Conservation (phyloP, 495 filamentous ascomycete species). For the Daldinia decipiens region DNA sequence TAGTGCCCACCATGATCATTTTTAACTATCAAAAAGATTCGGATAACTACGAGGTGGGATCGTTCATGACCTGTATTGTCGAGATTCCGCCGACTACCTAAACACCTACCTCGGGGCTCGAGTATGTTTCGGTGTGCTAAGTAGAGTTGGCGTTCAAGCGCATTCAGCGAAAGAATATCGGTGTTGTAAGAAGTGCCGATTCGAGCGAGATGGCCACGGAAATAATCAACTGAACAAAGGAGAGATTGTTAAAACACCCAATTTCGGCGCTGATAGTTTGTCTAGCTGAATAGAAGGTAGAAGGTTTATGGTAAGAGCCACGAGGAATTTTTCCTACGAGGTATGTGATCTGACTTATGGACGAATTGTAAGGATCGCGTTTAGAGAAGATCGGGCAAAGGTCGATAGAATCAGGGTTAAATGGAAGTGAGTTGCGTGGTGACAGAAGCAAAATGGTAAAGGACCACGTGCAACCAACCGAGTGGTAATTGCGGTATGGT, state of each 20-base stretch:
- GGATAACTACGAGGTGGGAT: conserved; percentile 23
- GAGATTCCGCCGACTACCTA: conserved; percentile 13
- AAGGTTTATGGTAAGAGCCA: neutral
- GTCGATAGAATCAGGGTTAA: neutral
- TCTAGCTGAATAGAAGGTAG: neutral
- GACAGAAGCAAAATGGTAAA: conserved; percentile 2
- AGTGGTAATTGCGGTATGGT: conserved; percentile 1
- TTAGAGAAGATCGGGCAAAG: neutral
- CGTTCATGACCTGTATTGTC: conserved; percentile 38
- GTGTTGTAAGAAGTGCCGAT: neutral
- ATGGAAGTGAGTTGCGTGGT: neutral
- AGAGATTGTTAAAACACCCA: neutral
- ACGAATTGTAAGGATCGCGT: neutral
- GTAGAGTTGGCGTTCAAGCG: neutral
- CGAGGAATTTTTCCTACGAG: neutral
- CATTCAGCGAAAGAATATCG: conserved; percentile 3
- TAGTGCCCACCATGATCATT: conserved; percentile 33
- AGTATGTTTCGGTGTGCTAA: neutral
- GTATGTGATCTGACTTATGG: neutral
- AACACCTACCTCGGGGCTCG: conserved; percentile 7
- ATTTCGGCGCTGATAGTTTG: neutral
- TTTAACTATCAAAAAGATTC: conserved; percentile 29
- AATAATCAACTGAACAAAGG: conserved; percentile 1
- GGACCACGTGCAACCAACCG: conserved; percentile 9
- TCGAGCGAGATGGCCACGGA: neutral